Evolutionary conservation across 768 basidiomycete genomes (phyloP).

Genomic region (Terana coerulea): DNA sequence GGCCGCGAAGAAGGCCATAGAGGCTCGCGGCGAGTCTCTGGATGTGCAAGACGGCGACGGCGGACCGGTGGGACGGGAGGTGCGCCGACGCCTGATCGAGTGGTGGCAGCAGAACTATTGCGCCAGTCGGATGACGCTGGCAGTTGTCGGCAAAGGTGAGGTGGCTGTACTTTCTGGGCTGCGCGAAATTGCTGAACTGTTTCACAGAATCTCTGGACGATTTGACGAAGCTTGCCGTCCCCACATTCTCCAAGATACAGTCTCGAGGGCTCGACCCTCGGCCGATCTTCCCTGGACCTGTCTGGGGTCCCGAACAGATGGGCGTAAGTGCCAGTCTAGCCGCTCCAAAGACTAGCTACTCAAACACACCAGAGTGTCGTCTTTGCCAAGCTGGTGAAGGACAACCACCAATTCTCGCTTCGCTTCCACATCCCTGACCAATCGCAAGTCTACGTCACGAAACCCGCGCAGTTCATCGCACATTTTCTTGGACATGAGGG

Average conservation of each 20-base stretch:
- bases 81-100: slow-evolving; percentile 28
- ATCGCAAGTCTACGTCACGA: slow-evolving; percentile 35
- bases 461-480: slow-evolving; percentile 38
- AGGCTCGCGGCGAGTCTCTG: slow-evolving; percentile 1
- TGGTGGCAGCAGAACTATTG: slow-evolving; percentile 37
- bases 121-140: slow-evolving; percentile 34
- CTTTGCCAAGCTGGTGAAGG: slow-evolving; percentile 42
- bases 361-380: slow-evolving; percentile 31
- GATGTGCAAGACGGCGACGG: slow-evolving; percentile 35
- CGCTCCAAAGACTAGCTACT: slow-evolving; percentile 10
- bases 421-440: slow-evolving; percentile 33
- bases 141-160: slow-evolving; percentile 32
- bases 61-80: slow-evolving; percentile 35
- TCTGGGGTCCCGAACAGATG: slow-evolving; percentile 19
- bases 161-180: neutral
- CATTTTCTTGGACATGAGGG: slow-evolving; percentile 53
- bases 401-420: slow-evolving; percentile 38
- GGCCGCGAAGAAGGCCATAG: slow-evolving; percentile 16
- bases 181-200: neutral
- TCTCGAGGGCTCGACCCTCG: slow-evolving; percentile 27
- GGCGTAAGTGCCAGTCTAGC: slow-evolving; percentile 14
- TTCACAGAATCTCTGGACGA: slow-evolving; percentile 32
- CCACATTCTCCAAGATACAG: slow-evolving; percentile 28
- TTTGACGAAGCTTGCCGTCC: slow-evolving; percentile 27
- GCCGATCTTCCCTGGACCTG: slow-evolving; percentile 18